Evolutionary conservation across 345 rosid species (phyloP).

Genomic region (Sapria himalayana): DNA sequence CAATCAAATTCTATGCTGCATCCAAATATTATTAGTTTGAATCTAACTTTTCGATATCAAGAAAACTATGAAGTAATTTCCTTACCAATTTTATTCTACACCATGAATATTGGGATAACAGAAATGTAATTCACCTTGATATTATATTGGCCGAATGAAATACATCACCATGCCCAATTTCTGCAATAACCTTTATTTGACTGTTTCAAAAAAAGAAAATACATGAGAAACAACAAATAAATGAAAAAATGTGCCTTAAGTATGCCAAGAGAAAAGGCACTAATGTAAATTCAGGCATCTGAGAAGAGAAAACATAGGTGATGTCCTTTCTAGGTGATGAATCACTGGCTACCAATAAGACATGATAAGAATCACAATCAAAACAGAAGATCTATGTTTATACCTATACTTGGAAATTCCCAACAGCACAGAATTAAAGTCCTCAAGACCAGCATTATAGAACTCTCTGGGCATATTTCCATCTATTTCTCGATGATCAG

Average conservation of each 20-base stretch:
- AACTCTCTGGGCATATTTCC: constrained; percentile 58
- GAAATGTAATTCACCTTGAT: constrained; percentile 48
- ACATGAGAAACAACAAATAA: too few relatives aligned
- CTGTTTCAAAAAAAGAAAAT: constrained; percentile 20
- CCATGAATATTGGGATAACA: too few relatives aligned
- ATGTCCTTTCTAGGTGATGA: too few relatives aligned
- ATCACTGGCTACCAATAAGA: too few relatives aligned
- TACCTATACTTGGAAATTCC: constrained; percentile 88
- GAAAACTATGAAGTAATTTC: too few relatives aligned
- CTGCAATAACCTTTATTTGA: constrained; percentile 90
- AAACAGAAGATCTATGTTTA: constrained; percentile 4
- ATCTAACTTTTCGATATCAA: too few relatives aligned
- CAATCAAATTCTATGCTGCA: constrained; percentile 95
- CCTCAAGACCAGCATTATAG: constrained; percentile 66
- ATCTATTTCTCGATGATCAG: constrained; percentile 39
- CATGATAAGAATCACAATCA: neutral
- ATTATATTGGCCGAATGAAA: constrained; percentile 98
- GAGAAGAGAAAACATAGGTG: too few relatives aligned
- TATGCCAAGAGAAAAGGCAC: constrained; percentile 3
- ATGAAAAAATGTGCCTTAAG: constrained; percentile 4
- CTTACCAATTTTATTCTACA: too few relatives aligned
- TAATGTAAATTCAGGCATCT: too few relatives aligned
- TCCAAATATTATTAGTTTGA: constrained; percentile 2
- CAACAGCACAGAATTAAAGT: constrained; percentile 71
- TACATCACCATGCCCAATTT: constrained; percentile 78